Evolutionary conservation across 108 stramenopile species (phyloP).

Genomic region (Parietichytrium sp.): DNA sequence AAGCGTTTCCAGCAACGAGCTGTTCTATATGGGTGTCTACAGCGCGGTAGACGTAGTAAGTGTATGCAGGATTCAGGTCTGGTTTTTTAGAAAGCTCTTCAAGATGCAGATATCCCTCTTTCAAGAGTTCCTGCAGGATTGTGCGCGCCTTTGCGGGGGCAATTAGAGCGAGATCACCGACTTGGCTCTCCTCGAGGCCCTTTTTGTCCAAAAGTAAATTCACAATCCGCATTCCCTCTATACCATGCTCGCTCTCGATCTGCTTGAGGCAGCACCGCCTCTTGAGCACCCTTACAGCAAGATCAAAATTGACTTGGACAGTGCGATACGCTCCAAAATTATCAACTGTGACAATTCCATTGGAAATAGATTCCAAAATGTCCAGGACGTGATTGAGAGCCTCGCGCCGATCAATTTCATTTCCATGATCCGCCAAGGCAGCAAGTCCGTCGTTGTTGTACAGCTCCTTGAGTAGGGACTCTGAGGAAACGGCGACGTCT

Average conservation of each 20-base stretch:
- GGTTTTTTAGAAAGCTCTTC: not conserved
- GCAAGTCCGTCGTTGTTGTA: not conserved
- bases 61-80: slow-evolving; percentile 26
- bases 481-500: not conserved
- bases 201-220: not conserved
- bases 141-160: not conserved
- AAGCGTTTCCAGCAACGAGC: not conserved
- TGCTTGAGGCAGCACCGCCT: not conserved
- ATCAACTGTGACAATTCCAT: not conserved
- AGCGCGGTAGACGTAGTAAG: slow-evolving; percentile 1
- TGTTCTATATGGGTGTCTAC: not conserved
- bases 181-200: not conserved
- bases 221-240: not conserved
- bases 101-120: not conserved
- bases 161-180: slow-evolving; percentile 1
- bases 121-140: not conserved
- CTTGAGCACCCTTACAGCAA: not conserved
- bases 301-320: not conserved
- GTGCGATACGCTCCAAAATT: not conserved
- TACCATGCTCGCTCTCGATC: slow-evolving; percentile 16
- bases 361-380: not conserved
- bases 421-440: not conserved
- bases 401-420: not conserved
- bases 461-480: not conserved
- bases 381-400: not conserved